Base-by-base conservation (phyloP, 164 flowering plant species). In the Annona squamosa region DNA sequence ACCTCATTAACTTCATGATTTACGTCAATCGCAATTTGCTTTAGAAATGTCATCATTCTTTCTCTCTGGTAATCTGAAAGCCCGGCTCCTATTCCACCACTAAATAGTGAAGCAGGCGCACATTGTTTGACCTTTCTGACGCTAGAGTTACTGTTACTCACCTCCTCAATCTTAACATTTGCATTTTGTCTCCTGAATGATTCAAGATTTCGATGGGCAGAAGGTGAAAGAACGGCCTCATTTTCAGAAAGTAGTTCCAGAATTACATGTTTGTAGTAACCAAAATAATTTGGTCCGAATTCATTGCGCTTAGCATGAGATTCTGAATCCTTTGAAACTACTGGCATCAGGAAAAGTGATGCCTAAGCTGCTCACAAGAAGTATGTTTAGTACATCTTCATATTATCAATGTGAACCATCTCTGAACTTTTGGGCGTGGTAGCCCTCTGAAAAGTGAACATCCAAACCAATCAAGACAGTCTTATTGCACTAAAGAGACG, bases 1-100 rank as follows among this genome's bases (percentile, higher is more conserved):
- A 92, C 94, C 93, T 89, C 90, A 77, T 92, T 89, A 77, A 90
- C 89, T 85, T 89, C 91, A 41, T 79, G 82, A 5, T 87, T 65
- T 65, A 90, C 78, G 66, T 68, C 70, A 56, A 4, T 46, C 63
- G 85, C 89, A 84, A 87, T 76, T 74, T 85, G 83, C 71, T 79
- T 77, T 57, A 92, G 86, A 76, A 82, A 69, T 77, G 81, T 67
- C 75, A 80, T 81, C 77, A 92, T 77, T 70, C 77, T 89, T 71
- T 84, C 92, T 67, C 48, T 80, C 74, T 75, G 82, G 41, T 81
- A 74, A 47, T 84, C 86, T 4, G 89, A 79, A 67, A 87, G 73
- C 44, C 74, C 74, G 64, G 81, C 70, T 68, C 88, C 91, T 26
- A 87, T 46, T 46, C 84, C 75, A 70, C 81, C 75, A 75, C 79